Evolutionary conservation across 768 basidiomycete species (phyloP).

Genomic region (Collybia mongolica): DNA sequence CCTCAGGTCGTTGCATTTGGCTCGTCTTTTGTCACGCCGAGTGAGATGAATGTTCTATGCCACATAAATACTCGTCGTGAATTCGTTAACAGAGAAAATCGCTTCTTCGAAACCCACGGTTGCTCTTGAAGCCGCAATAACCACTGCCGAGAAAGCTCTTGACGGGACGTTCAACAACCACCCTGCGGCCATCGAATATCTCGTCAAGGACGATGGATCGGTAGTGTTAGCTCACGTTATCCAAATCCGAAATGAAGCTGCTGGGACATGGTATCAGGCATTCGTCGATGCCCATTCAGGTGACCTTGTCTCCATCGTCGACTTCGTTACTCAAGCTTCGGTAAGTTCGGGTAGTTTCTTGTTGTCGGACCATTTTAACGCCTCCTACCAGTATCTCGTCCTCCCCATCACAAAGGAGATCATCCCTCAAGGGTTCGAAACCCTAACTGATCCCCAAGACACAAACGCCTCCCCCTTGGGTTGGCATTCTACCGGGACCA

Average conservation of each 20-base stretch:
- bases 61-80: background rate
- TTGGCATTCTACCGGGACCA: slow-evolving; percentile 27
- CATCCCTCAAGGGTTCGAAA: slow-evolving; percentile 41
- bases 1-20: slow-evolving; percentile 38
- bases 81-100: slow-evolving; percentile 15
- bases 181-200: slow-evolving; percentile 38
- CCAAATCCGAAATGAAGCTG: slow-evolving; percentile 30
- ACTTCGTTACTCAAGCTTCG: slow-evolving; percentile 48
- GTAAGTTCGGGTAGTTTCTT: slow-evolving; percentile 20
- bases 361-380: slow-evolving; percentile 12
- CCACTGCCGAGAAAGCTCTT: slow-evolving; percentile 33
- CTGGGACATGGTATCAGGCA: slow-evolving; percentile 52
- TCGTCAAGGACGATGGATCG: slow-evolving; percentile 35
- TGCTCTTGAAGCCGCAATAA: slow-evolving; percentile 30
- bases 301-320: slow-evolving; percentile 47
- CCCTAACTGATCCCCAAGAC: slow-evolving; percentile 47
- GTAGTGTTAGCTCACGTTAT: slow-evolving; percentile 37
- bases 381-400: slow-evolving; percentile 35
- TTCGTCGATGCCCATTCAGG: slow-evolving; percentile 56
- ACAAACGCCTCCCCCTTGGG: slow-evolving; percentile 45
- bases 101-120: slow-evolving; percentile 35
- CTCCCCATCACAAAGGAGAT: slow-evolving; percentile 46
- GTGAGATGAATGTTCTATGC: slow-evolving; percentile 16
- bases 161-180: slow-evolving; percentile 38
- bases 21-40: slow-evolving; percentile 43